phyloP scores from a whole-genome alignment of 148 eudicot species.

The Rhododendron williamsianum region DNA sequence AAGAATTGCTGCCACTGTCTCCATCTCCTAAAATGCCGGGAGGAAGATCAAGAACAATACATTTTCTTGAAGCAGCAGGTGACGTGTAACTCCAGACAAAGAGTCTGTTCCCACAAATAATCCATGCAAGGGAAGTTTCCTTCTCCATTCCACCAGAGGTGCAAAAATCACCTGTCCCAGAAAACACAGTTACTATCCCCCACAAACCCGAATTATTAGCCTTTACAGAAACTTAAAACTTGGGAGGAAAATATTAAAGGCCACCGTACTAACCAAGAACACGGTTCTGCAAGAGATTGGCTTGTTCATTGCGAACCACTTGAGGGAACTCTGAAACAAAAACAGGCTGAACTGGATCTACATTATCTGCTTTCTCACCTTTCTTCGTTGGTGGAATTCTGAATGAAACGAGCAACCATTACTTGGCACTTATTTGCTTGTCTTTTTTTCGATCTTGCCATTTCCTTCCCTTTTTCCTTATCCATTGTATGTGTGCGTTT shows the following conservation, averaged over 20 bases:
- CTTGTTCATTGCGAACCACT: slow-evolving; percentile 75
- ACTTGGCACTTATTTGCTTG: neutral
- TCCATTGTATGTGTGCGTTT: neutral
- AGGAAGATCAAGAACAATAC: slow-evolving; percentile 70
- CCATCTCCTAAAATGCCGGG: slow-evolving; percentile 26
- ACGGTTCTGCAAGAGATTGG: slow-evolving; percentile 35
- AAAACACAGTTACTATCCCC: slow-evolving; percentile 1
- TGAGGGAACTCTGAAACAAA: slow-evolving; percentile 92
- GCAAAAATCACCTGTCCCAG: slow-evolving; percentile 49
- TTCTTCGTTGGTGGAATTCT: slow-evolving; percentile 64
- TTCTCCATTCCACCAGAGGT: slow-evolving; percentile 90
- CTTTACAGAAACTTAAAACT: neutral
- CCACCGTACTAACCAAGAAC: slow-evolving; percentile 45
- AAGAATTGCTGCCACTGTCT: slow-evolving; percentile 26
- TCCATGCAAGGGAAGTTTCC: slow-evolving; percentile 76
- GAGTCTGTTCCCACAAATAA: slow-evolving; percentile 66
- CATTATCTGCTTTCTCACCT: slow-evolving; percentile 46
- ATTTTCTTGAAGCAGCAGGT: slow-evolving; percentile 70
- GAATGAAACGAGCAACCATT: slow-evolving; percentile 13
- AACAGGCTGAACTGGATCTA: slow-evolving; percentile 57
- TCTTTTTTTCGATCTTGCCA: too few species aligned
- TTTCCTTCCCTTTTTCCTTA: too few species aligned
- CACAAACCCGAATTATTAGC: neutral
- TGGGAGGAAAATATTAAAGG: neutral
- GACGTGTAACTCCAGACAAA: slow-evolving; percentile 78